A percentile compares a stretch with the other conserved stretches of the same genome.
Evolutionary conservation across 345 rosid genomes (phyloP).

Genomic region (Citropsis articulata): DNA sequence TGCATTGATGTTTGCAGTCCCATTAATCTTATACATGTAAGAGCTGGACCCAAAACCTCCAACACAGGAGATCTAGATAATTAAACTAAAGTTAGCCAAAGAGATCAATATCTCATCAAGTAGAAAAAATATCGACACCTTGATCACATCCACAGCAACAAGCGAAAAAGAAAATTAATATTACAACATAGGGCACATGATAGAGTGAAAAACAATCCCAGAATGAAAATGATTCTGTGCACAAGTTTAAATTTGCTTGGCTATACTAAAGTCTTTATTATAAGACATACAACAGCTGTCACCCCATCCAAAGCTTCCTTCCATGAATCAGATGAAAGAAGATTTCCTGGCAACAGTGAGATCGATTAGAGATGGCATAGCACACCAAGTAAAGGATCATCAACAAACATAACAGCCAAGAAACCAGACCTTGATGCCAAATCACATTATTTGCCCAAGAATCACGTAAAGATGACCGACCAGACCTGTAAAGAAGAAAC

Average conservation of each 20-base stretch:
- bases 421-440: constrained; percentile 81
- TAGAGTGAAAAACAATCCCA: not conserved
- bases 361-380: constrained; percentile 11
- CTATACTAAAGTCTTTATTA: not conserved
- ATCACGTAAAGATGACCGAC: constrained; percentile 66
- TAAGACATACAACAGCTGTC: constrained; percentile 72
- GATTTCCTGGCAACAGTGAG: constrained; percentile 51
- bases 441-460: constrained; percentile 72
- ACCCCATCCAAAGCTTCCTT: constrained; percentile 83
- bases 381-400: not conserved
- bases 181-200: not conserved
- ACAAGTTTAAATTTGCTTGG: not conserved
- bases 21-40: constrained; percentile 92
- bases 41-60: constrained; percentile 97
- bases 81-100: constrained; percentile 22
- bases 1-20: constrained; percentile 93
- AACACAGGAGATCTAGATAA: constrained; percentile 78
- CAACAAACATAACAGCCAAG: not conserved
- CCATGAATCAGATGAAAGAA: constrained; percentile 78
- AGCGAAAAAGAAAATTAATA: not conserved
- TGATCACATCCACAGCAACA: not conserved
- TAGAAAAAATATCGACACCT: not conserved
- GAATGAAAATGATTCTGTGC: not conserved
- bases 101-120: not conserved
- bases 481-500: constrained; percentile 57